A percentile compares a stretch with the other conserved stretches of the same genome.
Evolutionary conservation across 1,139 yeast species (phyloP).

Genomic region (Diutina neorugosa): DNA sequence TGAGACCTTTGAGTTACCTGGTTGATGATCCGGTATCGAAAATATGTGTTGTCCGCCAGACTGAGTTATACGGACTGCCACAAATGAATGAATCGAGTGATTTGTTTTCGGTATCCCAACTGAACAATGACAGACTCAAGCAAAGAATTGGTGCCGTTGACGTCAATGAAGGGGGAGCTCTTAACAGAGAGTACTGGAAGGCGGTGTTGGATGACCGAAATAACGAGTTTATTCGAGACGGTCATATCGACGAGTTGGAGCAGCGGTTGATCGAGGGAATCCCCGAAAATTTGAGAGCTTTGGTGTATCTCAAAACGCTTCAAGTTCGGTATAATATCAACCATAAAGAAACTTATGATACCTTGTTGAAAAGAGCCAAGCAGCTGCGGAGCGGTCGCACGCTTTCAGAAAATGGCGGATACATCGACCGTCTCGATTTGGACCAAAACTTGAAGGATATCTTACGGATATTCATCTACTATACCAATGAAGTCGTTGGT

Average conservation of each 20-base stretch:
- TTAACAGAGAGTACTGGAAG: constrained; percentile 14
- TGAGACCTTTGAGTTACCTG: neutral
- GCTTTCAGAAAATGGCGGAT: constrained; percentile 7
- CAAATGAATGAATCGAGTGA: constrained; percentile 1
- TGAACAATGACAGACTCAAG: constrained; percentile 1
- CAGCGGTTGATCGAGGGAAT: constrained; percentile 19
- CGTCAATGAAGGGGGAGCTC: neutral
- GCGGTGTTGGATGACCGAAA: constrained; percentile 14
- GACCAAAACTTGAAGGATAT: constrained; percentile 16
- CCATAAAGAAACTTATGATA: constrained; percentile 17
- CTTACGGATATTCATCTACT: constrained; percentile 22
- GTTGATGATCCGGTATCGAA: constrained; percentile 1
- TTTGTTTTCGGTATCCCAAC: neutral
- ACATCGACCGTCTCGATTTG: constrained; percentile 13
- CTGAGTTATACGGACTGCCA: constrained; percentile 2
- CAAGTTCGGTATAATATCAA: constrained; percentile 21
- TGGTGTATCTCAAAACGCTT: constrained; percentile 22
- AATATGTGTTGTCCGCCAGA: constrained; percentile 1
- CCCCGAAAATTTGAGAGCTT: constrained; percentile 18
- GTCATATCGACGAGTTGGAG: constrained; percentile 16
- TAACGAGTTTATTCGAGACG: constrained; percentile 12
- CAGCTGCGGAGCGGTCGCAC: constrained; percentile 4
- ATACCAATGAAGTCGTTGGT: constrained; percentile 16
- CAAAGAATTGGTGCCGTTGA: neutral
- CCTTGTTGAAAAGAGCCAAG: constrained; percentile 20